These are phyloP conservation scores for Incumbomyces delicatus DNA, from an alignment of 2,329 filamentous ascomycete genomes.

Conservation along the genomic window DNA sequence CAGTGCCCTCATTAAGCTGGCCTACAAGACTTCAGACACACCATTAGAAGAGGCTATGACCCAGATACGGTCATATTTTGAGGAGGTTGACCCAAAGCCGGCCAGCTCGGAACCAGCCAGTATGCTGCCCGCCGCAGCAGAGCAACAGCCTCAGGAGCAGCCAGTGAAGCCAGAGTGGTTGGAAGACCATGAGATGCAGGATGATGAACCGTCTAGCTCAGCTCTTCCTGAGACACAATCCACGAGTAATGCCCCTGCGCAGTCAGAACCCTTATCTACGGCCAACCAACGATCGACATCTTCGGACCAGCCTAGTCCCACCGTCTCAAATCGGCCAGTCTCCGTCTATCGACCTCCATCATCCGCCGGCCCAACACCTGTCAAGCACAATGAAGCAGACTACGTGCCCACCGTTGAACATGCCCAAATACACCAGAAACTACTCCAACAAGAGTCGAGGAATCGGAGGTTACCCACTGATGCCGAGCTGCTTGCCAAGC, in stretches of 20 bases:
- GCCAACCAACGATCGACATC: slow-evolving; percentile 9
- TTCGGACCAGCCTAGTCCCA: slow-evolving; percentile 15
- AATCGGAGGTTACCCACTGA: slow-evolving; percentile 77
- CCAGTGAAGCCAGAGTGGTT: slow-evolving; percentile 10
- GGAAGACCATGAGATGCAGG: slow-evolving; percentile 9
- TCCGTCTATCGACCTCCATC: slow-evolving; percentile 67
- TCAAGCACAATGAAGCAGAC: slow-evolving; percentile 59
- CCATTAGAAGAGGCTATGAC: slow-evolving; percentile 78
- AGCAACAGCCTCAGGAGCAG: slow-evolving; percentile 5
- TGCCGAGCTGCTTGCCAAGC: slow-evolving; percentile 64
- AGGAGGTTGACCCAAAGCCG: slow-evolving; percentile 14
- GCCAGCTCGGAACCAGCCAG: slow-evolving; percentile 15
- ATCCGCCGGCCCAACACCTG: slow-evolving; percentile 61
- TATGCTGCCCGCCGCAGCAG: slow-evolving; percentile 1
- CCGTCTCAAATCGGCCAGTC: slow-evolving; percentile 40
- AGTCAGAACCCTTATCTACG: slow-evolving; percentile 9
- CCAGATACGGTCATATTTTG: slow-evolving; percentile 53
- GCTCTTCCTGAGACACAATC: neutral
- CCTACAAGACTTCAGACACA: slow-evolving; percentile 64
- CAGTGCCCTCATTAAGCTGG: slow-evolving; percentile 66
- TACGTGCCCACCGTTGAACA: slow-evolving; percentile 77
- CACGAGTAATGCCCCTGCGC: slow-evolving; percentile 4
- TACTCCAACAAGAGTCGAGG: slow-evolving; percentile 65
- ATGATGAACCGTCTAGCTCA: slow-evolving; percentile 6
- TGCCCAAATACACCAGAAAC: slow-evolving; percentile 66